Evolutionary conservation across 345 rosid genomes (phyloP).

Genomic region (Salix dunnii): DNA sequence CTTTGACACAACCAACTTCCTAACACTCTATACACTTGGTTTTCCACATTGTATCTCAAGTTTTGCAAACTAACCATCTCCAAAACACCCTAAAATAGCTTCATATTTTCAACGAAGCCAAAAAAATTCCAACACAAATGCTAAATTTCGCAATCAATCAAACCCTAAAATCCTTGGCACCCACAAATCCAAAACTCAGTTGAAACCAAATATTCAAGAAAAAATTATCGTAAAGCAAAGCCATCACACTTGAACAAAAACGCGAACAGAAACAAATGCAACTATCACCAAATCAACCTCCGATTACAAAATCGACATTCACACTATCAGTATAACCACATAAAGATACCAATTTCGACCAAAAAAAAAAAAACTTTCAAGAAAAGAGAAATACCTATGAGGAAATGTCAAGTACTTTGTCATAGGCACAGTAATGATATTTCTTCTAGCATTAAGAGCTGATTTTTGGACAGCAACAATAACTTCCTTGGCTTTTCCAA

Average conservation of each 20-base stretch:
- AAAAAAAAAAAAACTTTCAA: not conserved
- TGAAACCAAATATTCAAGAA: not conserved
- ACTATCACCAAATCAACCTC: not conserved
- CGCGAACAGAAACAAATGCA: not conserved
- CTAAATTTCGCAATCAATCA: not conserved
- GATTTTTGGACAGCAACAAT: conserved; percentile 77
- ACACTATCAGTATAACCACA: not conserved
- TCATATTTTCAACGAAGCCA: not conserved
- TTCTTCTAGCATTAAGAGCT: conserved; percentile 69
- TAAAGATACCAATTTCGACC: not conserved
- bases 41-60: not conserved
- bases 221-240: not conserved
- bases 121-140: not conserved
- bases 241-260: not conserved
- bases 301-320: not conserved
- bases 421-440: conserved; percentile 72
- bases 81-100: not conserved
- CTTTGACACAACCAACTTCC: not conserved
- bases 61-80: not conserved
- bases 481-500: conserved; percentile 83
- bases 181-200: not conserved
- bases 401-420: conserved; percentile 90
- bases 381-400: conserved; percentile 47
- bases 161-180: not conserved
- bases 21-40: not conserved